Percentiles rank a stretch among this genome's conserved stretches.
Evolutionary conservation across 139 green algal genomes (phyloP).

Genomic region (Micractinium sp.): DNA sequence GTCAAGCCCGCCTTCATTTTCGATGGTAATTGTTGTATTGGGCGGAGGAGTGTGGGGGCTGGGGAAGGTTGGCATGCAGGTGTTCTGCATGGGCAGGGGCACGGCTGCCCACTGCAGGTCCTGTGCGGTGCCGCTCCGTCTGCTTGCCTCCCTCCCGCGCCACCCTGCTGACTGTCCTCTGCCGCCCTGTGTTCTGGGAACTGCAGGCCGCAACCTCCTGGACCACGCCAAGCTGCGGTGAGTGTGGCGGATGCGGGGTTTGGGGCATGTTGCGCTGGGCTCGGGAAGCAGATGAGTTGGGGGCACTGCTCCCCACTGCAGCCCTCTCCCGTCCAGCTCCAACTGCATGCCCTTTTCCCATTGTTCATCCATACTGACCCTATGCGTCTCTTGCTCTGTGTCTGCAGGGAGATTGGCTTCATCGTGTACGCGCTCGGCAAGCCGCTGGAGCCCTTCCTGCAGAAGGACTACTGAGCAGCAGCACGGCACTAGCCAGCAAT

Average conservation of each 20-base stretch:
- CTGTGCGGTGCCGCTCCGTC: slow-evolving; percentile 95
- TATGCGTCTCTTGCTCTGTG: not conserved
- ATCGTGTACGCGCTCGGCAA: slow-evolving; percentile 93
- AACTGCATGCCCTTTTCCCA: not conserved
- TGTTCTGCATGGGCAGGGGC: slow-evolving; percentile 74
- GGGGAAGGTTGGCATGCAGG: too few species aligned
- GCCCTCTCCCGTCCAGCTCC: too few species aligned
- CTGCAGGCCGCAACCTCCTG: slow-evolving; percentile 88
- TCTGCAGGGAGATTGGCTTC: slow-evolving; percentile 89
- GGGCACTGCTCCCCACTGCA: not conserved
- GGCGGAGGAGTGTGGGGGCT: too few species aligned
- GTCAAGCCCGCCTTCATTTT: slow-evolving; percentile 99
- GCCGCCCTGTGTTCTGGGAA: too few species aligned
- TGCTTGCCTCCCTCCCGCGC: too few species aligned
- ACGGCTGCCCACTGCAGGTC: slow-evolving; percentile 98
- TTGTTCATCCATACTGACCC: not conserved
- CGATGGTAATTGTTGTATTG: slow-evolving; percentile 64
- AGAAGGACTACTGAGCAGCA: not conserved
- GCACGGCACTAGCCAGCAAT: not conserved
- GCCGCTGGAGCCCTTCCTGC: slow-evolving; percentile 61
- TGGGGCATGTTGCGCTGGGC: slow-evolving; percentile 61
- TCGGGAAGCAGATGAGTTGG: not conserved
- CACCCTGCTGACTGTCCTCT: not conserved
- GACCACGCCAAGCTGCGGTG: slow-evolving; percentile 85
- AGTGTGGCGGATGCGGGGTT: slow-evolving; percentile 46